Evolutionary conservation across 1,139 yeast species (phyloP), one percentile per base, ranked within the genome.

Genomic region (Blastobotrys buckinghamii): DNA sequence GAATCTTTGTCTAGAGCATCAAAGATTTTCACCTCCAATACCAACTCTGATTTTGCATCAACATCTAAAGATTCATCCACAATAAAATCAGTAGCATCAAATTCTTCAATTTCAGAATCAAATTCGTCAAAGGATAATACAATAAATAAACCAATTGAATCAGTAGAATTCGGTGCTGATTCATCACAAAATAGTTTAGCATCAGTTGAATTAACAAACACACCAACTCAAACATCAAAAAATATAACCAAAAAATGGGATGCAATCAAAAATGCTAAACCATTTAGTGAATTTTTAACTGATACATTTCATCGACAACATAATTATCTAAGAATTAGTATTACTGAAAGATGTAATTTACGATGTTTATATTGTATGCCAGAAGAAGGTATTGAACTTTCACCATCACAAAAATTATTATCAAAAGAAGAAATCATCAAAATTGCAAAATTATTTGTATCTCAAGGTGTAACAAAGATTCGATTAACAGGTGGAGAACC

Each of bases 281-380:
- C 69, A 6, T 49, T 73, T 42, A 66, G 74, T 0, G 69, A 68
- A 29, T 72, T 72, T 52, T 62, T 75, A 29, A 71, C 74, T 0
- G 80, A 76, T 54, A 67, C 62, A 10, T 72, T 62, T 57, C 64
- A 67, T 20, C 62, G 80, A 34, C 60, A 64, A 38, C 80, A 76
- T 53, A 72, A 75, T 52, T 76, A 76, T 50, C 57, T 76, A 41
- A 62, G 80, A 38, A 76, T 76, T 19, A 71, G 77, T 24, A 67
- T 76, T 37, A 73, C 79, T 0, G 80, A 76, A 54, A 55, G 77
- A 20, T 76, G 80, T 50, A 76, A 76, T 52, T 58, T 76, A 17
- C 59, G 80, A 15, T 76, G 80, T 54, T 60, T 69, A n/a, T 76
- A 76, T 52, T 76, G 80, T 54, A 76, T 76, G 80, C 80, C 80